Evolutionary conservation across 1,284 basidiomycete species (phyloP), one percentile per base, ranked within the genome.

Genomic region (Cutaneotrichosporon mucoides): DNA sequence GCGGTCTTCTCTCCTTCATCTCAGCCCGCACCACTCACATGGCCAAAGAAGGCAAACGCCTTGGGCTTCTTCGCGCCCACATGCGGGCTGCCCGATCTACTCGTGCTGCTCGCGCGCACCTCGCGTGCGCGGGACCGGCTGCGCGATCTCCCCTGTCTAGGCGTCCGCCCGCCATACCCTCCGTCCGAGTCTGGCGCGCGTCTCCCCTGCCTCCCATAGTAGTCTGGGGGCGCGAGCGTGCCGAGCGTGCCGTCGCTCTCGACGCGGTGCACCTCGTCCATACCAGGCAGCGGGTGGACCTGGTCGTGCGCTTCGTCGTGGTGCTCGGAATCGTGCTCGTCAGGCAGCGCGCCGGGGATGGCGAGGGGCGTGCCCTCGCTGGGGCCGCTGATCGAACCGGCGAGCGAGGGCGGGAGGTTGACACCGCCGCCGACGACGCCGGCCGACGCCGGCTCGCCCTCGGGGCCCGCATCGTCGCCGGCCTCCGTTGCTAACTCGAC

Each of bases 11-110:
- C 24, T 24, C 24, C 24, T 24, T 24, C 24, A 24, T 24, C 24
- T 24, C 24, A 24, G 24, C 24, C 24, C 24, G 24, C 24, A 24
- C 24, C 24, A 55, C 53, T 46, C 36, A 55, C 53, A 11, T 77
- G 72, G 35, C 78, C 73, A 56, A 77, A 71, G 76, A 71, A 75
- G 10, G 77, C 75, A 60, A 78, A 76, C 37, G 75, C 76, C 62
- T 77, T 76, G 53, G 71, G 63, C 59, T 57, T 58, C 33, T 50
- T 56, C 59, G 46, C 48, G 33, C 40, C 55, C 42, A 33, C 35
- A 13, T 45, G 33, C 12, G 36, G 56, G 37, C 16, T 47, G 40
- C 38, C 53, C 15, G 45, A 62, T 12, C 37, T 24, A 41, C 40
- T 56, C 13, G 47, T 42, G 16, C n/a, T 48, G 41, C 47, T 51